These are phyloP conservation scores for Blumeria graminis DNA, from an alignment of 2,329 filamentous ascomycete species.

Conservation along the genomic window DNA sequence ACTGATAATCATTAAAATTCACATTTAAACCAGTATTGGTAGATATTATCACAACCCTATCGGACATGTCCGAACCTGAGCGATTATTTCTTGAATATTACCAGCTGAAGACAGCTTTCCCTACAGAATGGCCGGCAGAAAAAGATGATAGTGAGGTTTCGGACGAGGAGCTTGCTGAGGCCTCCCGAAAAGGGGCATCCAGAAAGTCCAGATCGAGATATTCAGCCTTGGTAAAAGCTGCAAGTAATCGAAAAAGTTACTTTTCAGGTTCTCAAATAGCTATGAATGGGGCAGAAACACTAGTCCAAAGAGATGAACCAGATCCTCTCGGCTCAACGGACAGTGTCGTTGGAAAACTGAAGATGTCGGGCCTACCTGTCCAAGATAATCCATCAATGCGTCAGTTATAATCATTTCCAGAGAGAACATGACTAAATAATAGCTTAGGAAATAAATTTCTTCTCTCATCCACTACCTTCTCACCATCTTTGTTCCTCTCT, in stretches of 20 bases:
- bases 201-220: conserved; percentile 52
- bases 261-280: conserved; percentile 43
- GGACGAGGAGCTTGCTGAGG: conserved; percentile 27
- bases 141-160: conserved; percentile 48
- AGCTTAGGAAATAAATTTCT: conserved; percentile 64
- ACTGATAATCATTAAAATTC: too few relatives aligned
- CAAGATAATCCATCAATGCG: conserved; percentile 64
- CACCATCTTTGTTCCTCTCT: conserved; percentile 72
- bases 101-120: conserved; percentile 54
- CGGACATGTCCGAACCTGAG: conserved; percentile 24
- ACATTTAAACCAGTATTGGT: too few relatives aligned
- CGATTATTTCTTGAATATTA: conserved; percentile 70
- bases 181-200: conserved; percentile 22
- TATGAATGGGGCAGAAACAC: conserved; percentile 43
- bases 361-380: conserved; percentile 50
- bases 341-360: conserved; percentile 63
- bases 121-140: conserved; percentile 66
- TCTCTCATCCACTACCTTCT: conserved; percentile 87
- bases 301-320: conserved; percentile 76
- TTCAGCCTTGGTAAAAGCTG: conserved; percentile 56
- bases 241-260: conserved; percentile 40
- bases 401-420: conserved; percentile 19
- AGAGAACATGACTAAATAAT: not conserved
- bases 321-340: conserved; percentile 76
- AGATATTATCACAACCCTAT: too few relatives aligned